Evolutionary conservation across 306 rosid species (phyloP).

Genomic region (Lathyrus aphaca): DNA sequence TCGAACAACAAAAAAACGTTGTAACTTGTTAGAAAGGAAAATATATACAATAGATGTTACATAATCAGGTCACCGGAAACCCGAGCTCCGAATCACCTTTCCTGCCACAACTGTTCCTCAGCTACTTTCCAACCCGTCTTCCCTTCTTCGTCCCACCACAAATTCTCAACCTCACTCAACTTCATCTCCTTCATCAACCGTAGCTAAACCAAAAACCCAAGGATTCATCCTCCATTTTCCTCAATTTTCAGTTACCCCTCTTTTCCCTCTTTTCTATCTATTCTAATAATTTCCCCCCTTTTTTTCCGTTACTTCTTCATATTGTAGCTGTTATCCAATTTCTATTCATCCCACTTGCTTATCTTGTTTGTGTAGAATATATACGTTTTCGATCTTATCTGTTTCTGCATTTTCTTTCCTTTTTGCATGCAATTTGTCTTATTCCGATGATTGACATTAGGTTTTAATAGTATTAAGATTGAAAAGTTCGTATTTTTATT

Average conservation of each 20-base stretch:
- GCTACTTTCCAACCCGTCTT: constrained; percentile 3
- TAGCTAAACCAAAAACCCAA: background rate
- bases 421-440: background rate
- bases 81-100: background rate
- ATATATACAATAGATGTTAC: background rate
- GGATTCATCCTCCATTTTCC: background rate
- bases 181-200: background rate
- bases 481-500: background rate
- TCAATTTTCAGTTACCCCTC: background rate
- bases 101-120: background rate
- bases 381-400: background rate
- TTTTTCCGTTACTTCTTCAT: background rate
- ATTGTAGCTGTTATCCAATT: background rate
- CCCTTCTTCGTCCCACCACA: background rate
- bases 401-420: background rate
- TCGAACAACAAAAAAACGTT: too few species aligned
- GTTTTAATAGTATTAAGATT: background rate
- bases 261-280: background rate
- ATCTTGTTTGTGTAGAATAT: background rate
- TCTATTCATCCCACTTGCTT: background rate
- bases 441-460: background rate
- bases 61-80: constrained; percentile 14
- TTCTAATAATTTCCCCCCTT: background rate
- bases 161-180: background rate
- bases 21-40: too few species aligned